Evolutionary conservation across 306 rosid genomes (phyloP).

Genomic region (Cercis canadensis): DNA sequence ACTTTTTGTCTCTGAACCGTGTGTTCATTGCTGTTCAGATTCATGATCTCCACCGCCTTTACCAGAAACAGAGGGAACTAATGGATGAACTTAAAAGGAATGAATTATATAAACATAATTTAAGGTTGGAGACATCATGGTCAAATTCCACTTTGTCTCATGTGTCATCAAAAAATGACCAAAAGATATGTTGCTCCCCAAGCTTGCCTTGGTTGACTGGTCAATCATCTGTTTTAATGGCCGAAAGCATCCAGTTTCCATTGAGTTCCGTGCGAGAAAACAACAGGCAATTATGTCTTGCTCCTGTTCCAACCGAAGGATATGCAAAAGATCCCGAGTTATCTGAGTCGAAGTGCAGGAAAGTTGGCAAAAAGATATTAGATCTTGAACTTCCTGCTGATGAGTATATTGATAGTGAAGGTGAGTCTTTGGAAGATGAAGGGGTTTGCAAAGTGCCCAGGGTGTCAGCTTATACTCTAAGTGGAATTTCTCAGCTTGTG

Average conservation of each 20-base stretch:
- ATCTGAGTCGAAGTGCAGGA: slow-evolving; percentile 52
- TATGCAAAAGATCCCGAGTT: slow-evolving; percentile 35
- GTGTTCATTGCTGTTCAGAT: slow-evolving; percentile 55
- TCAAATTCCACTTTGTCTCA: slow-evolving; percentile 47
- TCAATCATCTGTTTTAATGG: slow-evolving; percentile 45
- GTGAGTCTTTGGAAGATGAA: slow-evolving; percentile 43
- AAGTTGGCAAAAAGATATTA: slow-evolving; percentile 60
- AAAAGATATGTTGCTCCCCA: slow-evolving; percentile 40
- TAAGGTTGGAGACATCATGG: slow-evolving; percentile 48
- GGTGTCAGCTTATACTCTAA: too few relatives aligned
- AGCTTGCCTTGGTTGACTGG: slow-evolving; percentile 47
- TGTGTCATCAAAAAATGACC: slow-evolving; percentile 36
- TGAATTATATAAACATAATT: slow-evolving; percentile 45
- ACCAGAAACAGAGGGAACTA: slow-evolving; percentile 72
- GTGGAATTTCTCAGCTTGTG: too few relatives aligned
- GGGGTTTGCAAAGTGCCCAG: slow-evolving; percentile 43
- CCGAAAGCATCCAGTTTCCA: slow-evolving; percentile 42
- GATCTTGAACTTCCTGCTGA: slow-evolving; percentile 90
- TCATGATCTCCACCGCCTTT: slow-evolving; percentile 84
- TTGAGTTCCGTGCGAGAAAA: slow-evolving; percentile 48
- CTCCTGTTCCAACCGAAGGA: slow-evolving; percentile 43
- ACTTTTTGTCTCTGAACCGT: slow-evolving; percentile 21
- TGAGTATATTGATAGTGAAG: slow-evolving; percentile 63
- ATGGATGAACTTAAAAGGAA: slow-evolving; percentile 62
- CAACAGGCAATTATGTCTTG: slow-evolving; percentile 35